Base-by-base conservation (phyloP, 208 protist genomes). In the Naegleria lovaniensis region DNA sequence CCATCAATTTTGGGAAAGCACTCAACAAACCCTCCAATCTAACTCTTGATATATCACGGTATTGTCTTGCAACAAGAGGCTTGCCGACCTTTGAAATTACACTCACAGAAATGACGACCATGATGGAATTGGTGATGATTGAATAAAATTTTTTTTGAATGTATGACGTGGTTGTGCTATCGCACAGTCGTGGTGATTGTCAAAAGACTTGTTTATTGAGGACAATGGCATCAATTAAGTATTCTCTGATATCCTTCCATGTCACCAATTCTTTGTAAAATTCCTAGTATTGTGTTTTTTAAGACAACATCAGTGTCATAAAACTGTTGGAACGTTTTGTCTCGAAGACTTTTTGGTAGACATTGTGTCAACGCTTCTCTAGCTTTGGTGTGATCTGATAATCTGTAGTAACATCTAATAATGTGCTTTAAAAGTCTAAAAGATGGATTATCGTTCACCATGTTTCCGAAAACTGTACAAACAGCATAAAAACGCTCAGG, bases 331-430 rank as follows among this genome's bases (percentile, higher is more conserved):
- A 89, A 89, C 5, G 85, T 89, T 13, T 89, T 89, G 51, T 89
- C 48, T 16, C 48, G 4, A 25, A 89, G 59, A 67, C n/a, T 75
- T 19, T 94, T 91, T 13, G 97, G 97, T 39, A 98, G 92, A 55
- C 94, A 95, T 55, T 94, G 93, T 15, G 90, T 92, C 13, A 98
- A 93, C 4, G 94, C 94, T 22, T 97, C 94, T 58, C 94, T 93
- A 2, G 94, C 97, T 7, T 95, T 94, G n/a, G 93, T 88, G 92
- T 99, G 97, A 51, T 99, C 98, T 29, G 97, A 96, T 9, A 99
- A 95, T 16, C 98, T 95, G 38, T 99, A 91, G 92, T 99, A 99
- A 94, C 99, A 99, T 84, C 98, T 96, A 58, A 99, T 97, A 79
- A 99, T 98, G 94, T 99, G 98, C 91, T 99, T 99, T 43, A 99